A percentile compares a stretch with the other conserved stretches of the same genome.
Conservation (phyloP, 768 basidiomycete genomes). For the Rhodotorula paludigena region DNA sequence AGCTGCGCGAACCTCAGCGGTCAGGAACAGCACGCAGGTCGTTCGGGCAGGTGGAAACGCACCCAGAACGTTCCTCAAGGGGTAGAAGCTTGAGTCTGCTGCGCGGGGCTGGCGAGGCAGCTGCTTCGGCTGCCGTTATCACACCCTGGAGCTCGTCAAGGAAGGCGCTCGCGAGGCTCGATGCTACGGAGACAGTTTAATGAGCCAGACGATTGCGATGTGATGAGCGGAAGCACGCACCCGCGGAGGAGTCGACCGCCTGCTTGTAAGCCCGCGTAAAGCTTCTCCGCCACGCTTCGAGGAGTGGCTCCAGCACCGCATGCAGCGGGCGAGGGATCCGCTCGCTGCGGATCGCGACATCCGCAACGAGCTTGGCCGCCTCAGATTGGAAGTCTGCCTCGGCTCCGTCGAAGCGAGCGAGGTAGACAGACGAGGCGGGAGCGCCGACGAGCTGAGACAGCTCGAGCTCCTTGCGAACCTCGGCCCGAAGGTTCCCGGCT, state of each 20-base stretch:
- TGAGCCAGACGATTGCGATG: background rate
- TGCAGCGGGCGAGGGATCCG: background rate
- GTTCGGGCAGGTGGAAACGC: background rate
- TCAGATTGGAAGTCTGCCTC: background rate
- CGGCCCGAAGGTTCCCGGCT: background rate
- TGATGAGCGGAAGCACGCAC: background rate
- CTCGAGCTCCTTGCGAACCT: background rate
- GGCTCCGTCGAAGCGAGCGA: constrained; percentile 6
- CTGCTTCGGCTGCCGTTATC: background rate
- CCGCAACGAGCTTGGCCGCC: background rate
- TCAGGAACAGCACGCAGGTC: fast-evolving
- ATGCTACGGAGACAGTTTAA: background rate
- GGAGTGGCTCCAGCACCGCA: constrained; percentile 1
- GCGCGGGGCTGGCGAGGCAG: background rate
- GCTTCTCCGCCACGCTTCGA: background rate
- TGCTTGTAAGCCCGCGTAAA: background rate
- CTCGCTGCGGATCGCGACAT: background rate
- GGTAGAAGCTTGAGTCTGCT: background rate
- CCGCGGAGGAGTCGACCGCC: background rate
- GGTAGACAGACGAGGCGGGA: background rate
- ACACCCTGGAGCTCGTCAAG: background rate
- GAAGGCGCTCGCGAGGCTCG: background rate
- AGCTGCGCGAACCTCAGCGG: background rate
- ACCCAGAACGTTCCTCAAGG: background rate
- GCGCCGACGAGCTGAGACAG: background rate